These are phyloP conservation scores for Cyclospora cayetanensis DNA, from an alignment of 169 alveolate genomes.

Conservation along the genomic window DNA sequence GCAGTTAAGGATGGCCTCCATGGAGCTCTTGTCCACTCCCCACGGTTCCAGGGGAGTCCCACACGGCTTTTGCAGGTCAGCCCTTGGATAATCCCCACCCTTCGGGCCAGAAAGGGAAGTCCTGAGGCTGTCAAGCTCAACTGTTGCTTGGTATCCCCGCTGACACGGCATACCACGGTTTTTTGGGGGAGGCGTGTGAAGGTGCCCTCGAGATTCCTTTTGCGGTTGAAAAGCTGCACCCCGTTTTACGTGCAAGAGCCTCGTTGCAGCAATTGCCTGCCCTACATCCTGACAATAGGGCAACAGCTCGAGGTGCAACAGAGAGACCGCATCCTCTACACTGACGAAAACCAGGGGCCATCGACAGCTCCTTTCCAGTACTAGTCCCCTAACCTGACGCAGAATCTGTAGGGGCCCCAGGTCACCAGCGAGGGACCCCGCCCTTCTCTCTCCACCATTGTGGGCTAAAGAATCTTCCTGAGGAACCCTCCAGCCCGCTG, in stretches of 20 bases:
- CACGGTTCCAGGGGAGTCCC: too few species aligned
- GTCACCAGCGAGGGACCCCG: too few species aligned
- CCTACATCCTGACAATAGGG: neutral
- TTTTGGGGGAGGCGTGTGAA: too few species aligned
- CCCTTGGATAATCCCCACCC: neutral
- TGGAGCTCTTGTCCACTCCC: neutral
- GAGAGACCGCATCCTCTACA: neutral
- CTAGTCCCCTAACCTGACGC: neutral
- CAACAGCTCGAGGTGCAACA: neutral
- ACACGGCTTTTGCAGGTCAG: too few species aligned
- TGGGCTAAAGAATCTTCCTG: neutral
- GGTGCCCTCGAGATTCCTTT: too few species aligned
- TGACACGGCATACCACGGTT: too few species aligned
- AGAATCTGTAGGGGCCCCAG: neutral
- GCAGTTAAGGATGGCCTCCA: constrained; percentile 25
- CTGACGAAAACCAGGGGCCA: neutral
- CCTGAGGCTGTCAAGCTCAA: neutral
- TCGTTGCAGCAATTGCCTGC: constrained; percentile 3
- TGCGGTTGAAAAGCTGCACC: neutral
- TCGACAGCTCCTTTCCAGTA: neutral
- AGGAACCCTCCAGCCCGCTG: neutral
- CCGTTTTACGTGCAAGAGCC: neutral
- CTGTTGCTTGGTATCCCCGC: too few species aligned
- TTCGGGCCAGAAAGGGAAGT: neutral
- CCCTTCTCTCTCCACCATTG: neutral